Evolutionary conservation across 2,329 filamentous ascomycete genomes (phyloP).

Genomic region (Penicillium sp.): DNA sequence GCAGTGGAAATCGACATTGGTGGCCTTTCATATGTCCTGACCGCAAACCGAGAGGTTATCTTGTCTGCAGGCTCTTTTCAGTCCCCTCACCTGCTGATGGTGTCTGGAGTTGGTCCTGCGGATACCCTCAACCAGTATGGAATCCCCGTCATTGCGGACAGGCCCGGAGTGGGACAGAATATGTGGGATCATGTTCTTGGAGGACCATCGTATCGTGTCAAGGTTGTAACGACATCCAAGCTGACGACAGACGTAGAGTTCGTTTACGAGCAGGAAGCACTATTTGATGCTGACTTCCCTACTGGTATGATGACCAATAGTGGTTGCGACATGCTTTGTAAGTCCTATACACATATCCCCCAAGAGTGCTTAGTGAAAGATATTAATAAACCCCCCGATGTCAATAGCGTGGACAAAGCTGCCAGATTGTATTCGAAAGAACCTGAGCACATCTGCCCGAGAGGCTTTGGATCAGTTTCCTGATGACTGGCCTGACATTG

Average conservation of each 20-base stretch:
- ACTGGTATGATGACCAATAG: background rate
- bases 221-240: constrained; percentile 19
- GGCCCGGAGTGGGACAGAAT: constrained; percentile 30
- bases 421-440: constrained; percentile 17
- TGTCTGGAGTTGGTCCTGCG: constrained; percentile 29
- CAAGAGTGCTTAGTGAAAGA: background rate
- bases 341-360: background rate
- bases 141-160: constrained; percentile 22
- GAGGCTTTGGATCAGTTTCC: constrained; percentile 26
- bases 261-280: constrained; percentile 18
- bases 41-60: constrained; percentile 40
- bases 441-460: constrained; percentile 15
- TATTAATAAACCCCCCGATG: background rate
- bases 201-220: background rate
- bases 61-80: constrained; percentile 42
- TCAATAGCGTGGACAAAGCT: constrained; percentile 29
- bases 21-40: constrained; percentile 21
- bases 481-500: constrained; percentile 36
- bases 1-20: constrained; percentile 20
- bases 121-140: constrained; percentile 23
- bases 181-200: constrained; percentile 39
- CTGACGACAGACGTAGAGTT: constrained; percentile 21
- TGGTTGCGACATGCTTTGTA: background rate
- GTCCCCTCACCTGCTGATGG: constrained; percentile 36
- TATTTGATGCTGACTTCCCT: background rate